A percentile compares a stretch with the other conserved stretches of the same genome.
Conservation (phyloP, 495 filamentous ascomycete species). For the Penicillium macrosclerotiorum region DNA sequence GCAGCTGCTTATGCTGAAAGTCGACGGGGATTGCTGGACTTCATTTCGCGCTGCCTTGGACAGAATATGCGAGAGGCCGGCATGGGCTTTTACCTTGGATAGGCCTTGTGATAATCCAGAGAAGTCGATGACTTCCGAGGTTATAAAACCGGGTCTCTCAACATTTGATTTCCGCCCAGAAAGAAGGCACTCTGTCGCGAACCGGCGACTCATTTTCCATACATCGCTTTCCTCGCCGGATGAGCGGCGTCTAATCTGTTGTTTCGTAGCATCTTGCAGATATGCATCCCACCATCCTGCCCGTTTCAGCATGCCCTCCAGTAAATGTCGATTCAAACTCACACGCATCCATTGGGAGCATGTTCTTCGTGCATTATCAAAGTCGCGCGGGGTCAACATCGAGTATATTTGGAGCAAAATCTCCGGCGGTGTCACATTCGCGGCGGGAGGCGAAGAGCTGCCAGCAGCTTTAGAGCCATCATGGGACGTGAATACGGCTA, state of each 20-base stretch:
- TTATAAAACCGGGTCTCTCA: slow-evolving; percentile 43
- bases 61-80: background rate
- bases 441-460: slow-evolving; percentile 18
- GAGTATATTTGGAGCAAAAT: slow-evolving; percentile 59
- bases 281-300: slow-evolving; percentile 60
- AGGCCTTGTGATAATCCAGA: slow-evolving; percentile 24
- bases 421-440: slow-evolving; percentile 56
- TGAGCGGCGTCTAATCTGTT: slow-evolving; percentile 11
- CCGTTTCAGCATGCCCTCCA: slow-evolving; percentile 52
- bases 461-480: background rate
- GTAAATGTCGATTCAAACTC: slow-evolving; percentile 53
- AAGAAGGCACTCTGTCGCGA: slow-evolving; percentile 61
- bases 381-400: slow-evolving; percentile 57
- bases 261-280: slow-evolving; percentile 32
- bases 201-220: slow-evolving; percentile 57
- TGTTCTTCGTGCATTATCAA: slow-evolving; percentile 63
- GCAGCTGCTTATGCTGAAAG: slow-evolving; percentile 59
- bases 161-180: slow-evolving; percentile 48
- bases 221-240: slow-evolving; percentile 36
- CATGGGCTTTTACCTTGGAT: slow-evolving; percentile 11
- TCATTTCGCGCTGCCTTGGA: background rate
- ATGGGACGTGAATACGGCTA: background rate
- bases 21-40: slow-evolving; percentile 7
- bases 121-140: slow-evolving; percentile 33
- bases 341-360: slow-evolving; percentile 66